Evolutionary conservation across 2,329 filamentous ascomycete genomes (phyloP).

Genomic region (Hirsutella minnesotensis): DNA sequence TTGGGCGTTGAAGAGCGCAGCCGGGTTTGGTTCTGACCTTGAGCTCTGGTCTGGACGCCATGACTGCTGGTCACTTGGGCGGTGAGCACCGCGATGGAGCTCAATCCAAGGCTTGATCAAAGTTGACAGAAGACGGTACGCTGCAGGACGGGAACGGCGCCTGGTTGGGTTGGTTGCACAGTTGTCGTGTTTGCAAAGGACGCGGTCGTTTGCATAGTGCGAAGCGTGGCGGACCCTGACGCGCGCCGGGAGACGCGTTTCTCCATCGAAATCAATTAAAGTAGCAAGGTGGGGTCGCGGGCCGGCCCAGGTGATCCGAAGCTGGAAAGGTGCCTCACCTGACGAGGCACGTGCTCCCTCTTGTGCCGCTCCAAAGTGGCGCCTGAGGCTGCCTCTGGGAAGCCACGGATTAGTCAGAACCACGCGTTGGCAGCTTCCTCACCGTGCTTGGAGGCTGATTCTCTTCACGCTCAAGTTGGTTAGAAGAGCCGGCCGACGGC

Average conservation of each 20-base stretch:
- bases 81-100: background rate
- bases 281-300: conserved; percentile 5
- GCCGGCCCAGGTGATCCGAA: background rate
- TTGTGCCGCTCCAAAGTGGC: background rate
- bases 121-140: background rate
- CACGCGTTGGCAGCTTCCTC: too few relatives aligned
- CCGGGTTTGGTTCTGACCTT: background rate
- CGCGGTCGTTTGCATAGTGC: background rate
- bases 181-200: background rate
- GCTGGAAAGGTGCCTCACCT: background rate
- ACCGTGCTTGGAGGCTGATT: too few relatives aligned
- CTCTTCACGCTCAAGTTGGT: too few relatives aligned
- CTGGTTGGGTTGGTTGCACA: background rate
- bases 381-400: too few relatives aligned
- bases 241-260: conserved; percentile 10
- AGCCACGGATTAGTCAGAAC: too few relatives aligned
- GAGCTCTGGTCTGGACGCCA: conserved; percentile 2
- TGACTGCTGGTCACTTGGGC: background rate
- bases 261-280: conserved; percentile 4
- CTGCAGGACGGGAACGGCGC: background rate
- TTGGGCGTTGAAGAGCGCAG: background rate
- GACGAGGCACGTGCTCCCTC: background rate
- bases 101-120: background rate
- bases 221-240: conserved; percentile 3
- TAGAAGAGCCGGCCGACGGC: too few relatives aligned